Base-by-base conservation (phyloP, 768 basidiomycete species). In the Leccinum truebloodii region DNA sequence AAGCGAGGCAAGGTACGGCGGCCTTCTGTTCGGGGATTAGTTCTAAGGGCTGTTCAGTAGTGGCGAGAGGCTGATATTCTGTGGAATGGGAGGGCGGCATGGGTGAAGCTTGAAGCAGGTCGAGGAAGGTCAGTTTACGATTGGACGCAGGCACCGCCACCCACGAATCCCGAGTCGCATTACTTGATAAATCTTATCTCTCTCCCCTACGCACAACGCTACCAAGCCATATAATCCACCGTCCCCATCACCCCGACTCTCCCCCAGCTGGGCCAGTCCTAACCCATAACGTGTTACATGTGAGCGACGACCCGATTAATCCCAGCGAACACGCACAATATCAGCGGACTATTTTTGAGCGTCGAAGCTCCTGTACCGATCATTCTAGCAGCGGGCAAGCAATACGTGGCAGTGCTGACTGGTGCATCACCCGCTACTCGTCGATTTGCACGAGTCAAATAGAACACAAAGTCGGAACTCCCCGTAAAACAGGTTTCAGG, bases 1-100 rank as follows among this genome's bases (percentile, higher is more conserved):
- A 68, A 32, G 68, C 62, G 6, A 68, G 50, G 50, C 67, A 68
- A 8, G 67, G 52, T 18, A 68, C 52, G 46, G 65, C 12, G 1
- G 60, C 50, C 34, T 51, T 67, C 10, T 64, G 68, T 30, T 69
- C 68, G 2, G 64, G 65, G 13, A 68, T 64, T 2, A 69, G 53
- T 24, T 61, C 67, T 26, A 46, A 35, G 5, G 52, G 65, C n/a
- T 67, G 61, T 16, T 61, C 60, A 16, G 34, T 24, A 35, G 51
- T 30, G 24, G 56, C 4, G 16, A 26, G 6, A 12, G 32, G 16
- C 12, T n/a, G 61, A 10, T 22, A n/a, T n/a, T 59, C 51, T 20
- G 35, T 50, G 9, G 52, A 26, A 39, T 52, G 52, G 39, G 59
- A 52, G 54, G 59, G 54, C 16, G 60, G 3, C 67, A 69, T 69